These are phyloP conservation scores for Chalciporus pseudorubinellus DNA, from an alignment of 768 basidiomycete genomes.

Conservation along the genomic window DNA sequence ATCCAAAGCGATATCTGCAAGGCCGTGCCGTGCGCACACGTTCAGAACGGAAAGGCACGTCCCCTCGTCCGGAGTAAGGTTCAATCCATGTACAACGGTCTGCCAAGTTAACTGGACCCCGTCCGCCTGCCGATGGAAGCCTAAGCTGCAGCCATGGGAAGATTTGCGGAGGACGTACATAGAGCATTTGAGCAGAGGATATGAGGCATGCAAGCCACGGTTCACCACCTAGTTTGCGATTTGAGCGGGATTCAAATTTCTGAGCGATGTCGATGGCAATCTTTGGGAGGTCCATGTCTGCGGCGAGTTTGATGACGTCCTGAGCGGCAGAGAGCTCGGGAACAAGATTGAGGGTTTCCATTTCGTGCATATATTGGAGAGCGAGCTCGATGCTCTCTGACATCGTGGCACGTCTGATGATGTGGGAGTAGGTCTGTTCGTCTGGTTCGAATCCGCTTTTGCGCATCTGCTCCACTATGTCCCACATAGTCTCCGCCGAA, in stretches of 20 bases:
- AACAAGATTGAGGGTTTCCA: conserved; percentile 50
- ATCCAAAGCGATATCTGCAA: conserved; percentile 64
- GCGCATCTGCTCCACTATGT: conserved; percentile 56
- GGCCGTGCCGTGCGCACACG: conserved; percentile 71
- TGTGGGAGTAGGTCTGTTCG: conserved; percentile 48
- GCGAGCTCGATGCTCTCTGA: conserved; percentile 63
- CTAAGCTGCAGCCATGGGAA: background rate
- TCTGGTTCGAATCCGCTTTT: conserved; percentile 48
- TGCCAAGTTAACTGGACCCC: conserved; percentile 67
- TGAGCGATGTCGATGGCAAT: conserved; percentile 71
- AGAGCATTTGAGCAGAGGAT: conserved; percentile 60
- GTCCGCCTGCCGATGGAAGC: conserved; percentile 47
- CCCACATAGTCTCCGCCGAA: conserved; percentile 41
- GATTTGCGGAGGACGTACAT: conserved; percentile 52
- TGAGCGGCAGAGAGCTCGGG: conserved; percentile 51
- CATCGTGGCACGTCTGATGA: conserved; percentile 47
- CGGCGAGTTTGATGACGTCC: conserved; percentile 51
- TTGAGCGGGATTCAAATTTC: conserved; percentile 54
- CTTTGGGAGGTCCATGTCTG: conserved; percentile 52
- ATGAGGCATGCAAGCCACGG: conserved; percentile 69
- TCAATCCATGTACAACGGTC: conserved; percentile 48
- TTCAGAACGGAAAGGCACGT: conserved; percentile 66
- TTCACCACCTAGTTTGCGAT: conserved; percentile 49
- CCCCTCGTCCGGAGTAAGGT: conserved; percentile 71
- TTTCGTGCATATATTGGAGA: conserved; percentile 57